phyloP scores from a whole-genome alignment of 495 filamentous ascomycete genomes.

The Aspergillus conjunctus region DNA sequence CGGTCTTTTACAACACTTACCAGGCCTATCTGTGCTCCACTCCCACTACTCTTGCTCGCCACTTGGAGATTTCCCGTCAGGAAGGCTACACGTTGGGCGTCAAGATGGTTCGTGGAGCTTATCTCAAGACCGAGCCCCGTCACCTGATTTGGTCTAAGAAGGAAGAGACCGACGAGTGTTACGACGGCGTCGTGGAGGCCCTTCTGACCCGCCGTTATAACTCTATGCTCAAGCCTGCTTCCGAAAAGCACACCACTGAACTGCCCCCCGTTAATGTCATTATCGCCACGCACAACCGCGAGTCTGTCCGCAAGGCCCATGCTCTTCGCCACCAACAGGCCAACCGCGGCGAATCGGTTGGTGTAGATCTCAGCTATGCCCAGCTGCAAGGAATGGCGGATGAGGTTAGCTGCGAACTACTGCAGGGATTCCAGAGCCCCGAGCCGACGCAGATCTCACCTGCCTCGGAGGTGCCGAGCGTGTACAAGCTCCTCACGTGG shows the following conservation, averaged over 20 bases:
- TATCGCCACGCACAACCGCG: slow-evolving; percentile 90
- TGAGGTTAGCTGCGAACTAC: slow-evolving; percentile 82
- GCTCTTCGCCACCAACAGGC: slow-evolving; percentile 56
- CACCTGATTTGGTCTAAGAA: slow-evolving; percentile 79
- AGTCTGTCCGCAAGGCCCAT: slow-evolving; percentile 72
- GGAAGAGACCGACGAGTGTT: slow-evolving; percentile 73
- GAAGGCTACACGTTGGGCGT: slow-evolving; percentile 81
- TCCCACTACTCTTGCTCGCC: slow-evolving; percentile 61
- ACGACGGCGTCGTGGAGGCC: slow-evolving; percentile 61
- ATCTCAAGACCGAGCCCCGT: slow-evolving; percentile 77
- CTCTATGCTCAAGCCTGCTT: slow-evolving; percentile 46
- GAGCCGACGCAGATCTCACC: slow-evolving; percentile 8
- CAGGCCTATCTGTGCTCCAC: slow-evolving; percentile 83
- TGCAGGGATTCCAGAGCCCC: slow-evolving; percentile 53
- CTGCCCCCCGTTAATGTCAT: slow-evolving; percentile 72
- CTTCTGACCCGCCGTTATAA: slow-evolving; percentile 60
- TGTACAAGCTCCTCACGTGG: slow-evolving; percentile 92
- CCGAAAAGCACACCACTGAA: slow-evolving; percentile 30
- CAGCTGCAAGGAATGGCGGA: slow-evolving; percentile 98
- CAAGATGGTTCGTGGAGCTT: slow-evolving; percentile 92
- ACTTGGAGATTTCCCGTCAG: slow-evolving; percentile 64
- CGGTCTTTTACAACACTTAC: slow-evolving; percentile 75
- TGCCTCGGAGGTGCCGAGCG: slow-evolving; percentile 54
- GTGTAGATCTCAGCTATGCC: slow-evolving; percentile 74
- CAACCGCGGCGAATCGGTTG: slow-evolving; percentile 39